Evolutionary conservation across 1,139 yeast genomes (phyloP), one percentile per base, ranked within the genome.

Genomic region (Diutina ranongensis): DNA sequence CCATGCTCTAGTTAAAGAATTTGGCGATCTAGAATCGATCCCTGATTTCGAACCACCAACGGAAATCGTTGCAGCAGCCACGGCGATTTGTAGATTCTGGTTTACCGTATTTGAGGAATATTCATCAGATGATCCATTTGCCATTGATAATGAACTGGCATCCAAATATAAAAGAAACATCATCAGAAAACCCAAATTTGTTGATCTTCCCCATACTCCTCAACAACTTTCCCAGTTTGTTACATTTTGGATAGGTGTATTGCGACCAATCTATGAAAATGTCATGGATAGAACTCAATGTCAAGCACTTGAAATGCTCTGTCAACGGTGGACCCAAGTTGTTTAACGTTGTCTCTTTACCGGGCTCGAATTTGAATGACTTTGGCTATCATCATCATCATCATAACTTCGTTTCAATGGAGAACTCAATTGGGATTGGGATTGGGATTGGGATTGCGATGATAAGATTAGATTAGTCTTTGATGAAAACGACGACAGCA

Each of bases 101-200:
- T 56, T 74, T 2, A 68, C 86, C 0, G 83, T 79, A 1, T 84
- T 83, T 55, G 60, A 71, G 4, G 74, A 64, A 3, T 72, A 71
- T 46, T 69, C 76, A 54, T 52, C 55, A 36, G 49, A 51, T 5
- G 57, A 52, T 36, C 72, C 67, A n/a, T 63, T 56, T 55, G 60
- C 50, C 32, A 62, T 56, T 49, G 45, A 47, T 38, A 57, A 53
- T 58, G 52, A 54, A 59, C n/a, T n/a, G n/a, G 60, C 54, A 55
- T 47, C 31, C 9, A 25, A 25, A 48, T 38, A 34, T 40, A 45
- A 56, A 55, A 52, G 46, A 45, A 3, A 67, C 65, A 2, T 44
- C 49, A 44, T 0, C 81, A 83, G 0, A 27, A 25, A 1, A 48
- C 52, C 20, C 25, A 42, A 31, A 31, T 31, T 25, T 31, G 33